These are phyloP conservation scores for Rhizopus delemar DNA, from an alignment of 371 early-diverging fungal species.

Conservation along the genomic window DNA sequence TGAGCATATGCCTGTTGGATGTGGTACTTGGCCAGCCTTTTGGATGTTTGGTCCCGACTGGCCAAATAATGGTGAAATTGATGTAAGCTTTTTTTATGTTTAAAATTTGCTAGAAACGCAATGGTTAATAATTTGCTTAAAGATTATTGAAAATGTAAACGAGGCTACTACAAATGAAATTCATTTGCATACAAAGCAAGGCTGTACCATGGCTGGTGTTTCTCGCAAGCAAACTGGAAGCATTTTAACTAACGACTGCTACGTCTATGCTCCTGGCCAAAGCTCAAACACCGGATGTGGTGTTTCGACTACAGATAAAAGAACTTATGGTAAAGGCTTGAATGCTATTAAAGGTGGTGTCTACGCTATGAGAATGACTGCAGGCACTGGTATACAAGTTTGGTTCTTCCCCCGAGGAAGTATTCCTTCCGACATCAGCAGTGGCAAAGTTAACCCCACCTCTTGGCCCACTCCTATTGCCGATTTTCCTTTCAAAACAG, in stretches of 20 bases:
- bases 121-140: neutral
- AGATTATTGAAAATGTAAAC: constrained; percentile 47
- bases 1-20: constrained; percentile 43
- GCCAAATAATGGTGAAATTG: constrained; percentile 43
- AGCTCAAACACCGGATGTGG: constrained; percentile 32
- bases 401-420: constrained; percentile 32
- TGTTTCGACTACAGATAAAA: constrained; percentile 1
- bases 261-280: constrained; percentile 23
- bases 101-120: too few species aligned
- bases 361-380: constrained; percentile 34
- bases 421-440: constrained; percentile 38
- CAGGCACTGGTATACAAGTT: constrained; percentile 26
- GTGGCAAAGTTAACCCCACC: constrained; percentile 25
- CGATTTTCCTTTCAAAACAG: constrained; percentile 22
- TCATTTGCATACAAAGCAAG: constrained; percentile 18
- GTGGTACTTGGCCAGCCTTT: constrained; percentile 46
- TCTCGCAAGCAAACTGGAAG: constrained; percentile 10
- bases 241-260: constrained; percentile 8
- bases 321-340: constrained; percentile 32
- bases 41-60: constrained; percentile 41
- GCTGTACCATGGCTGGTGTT: constrained; percentile 24
- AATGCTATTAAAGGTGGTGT: constrained; percentile 43
- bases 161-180: constrained; percentile 18
- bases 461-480: constrained; percentile 35
- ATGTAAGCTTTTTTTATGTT: constrained; percentile 5